These are phyloP conservation scores for Penicillium janthinellum DNA, from an alignment of 2,329 filamentous ascomycete species.

Conservation along the genomic window DNA sequence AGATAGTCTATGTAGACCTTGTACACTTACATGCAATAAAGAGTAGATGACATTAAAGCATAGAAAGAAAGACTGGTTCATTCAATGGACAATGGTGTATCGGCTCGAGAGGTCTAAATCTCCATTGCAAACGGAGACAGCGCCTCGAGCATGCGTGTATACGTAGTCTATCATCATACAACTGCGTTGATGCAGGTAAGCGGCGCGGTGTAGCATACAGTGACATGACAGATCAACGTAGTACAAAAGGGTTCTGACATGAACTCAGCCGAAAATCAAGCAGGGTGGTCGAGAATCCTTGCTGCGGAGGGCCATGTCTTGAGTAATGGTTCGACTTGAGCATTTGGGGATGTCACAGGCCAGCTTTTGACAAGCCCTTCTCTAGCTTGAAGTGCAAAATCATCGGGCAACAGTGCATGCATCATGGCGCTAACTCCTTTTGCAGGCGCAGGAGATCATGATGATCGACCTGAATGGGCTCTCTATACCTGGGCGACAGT, in stretches of 20 bases:
- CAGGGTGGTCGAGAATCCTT: neutral
- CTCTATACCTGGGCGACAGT: constrained; percentile 16
- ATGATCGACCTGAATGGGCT: neutral
- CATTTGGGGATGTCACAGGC: neutral
- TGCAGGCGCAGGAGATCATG: neutral
- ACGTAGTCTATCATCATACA: constrained; percentile 6
- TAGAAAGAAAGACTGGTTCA: neutral
- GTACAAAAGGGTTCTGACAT: neutral
- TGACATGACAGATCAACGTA: neutral
- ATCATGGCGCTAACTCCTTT: neutral
- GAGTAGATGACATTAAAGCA: neutral
- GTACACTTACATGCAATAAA: neutral
- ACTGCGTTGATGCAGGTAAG: constrained; percentile 1
- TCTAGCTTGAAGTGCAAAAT: no score
- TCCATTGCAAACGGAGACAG: neutral
- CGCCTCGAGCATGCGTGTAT: neutral
- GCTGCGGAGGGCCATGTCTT: neutral
- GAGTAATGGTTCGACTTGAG: neutral
- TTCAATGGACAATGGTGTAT: neutral
- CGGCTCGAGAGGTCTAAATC: neutral
- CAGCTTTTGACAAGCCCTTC: neutral
- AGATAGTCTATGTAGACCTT: neutral
- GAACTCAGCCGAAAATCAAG: neutral
- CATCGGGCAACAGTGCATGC: neutral
- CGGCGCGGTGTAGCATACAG: neutral